Percentiles rank a stretch among this genome's conserved stretches.
phyloP scores from a whole-genome alignment of 345 rosid species.

The Isatis tinctoria region DNA sequence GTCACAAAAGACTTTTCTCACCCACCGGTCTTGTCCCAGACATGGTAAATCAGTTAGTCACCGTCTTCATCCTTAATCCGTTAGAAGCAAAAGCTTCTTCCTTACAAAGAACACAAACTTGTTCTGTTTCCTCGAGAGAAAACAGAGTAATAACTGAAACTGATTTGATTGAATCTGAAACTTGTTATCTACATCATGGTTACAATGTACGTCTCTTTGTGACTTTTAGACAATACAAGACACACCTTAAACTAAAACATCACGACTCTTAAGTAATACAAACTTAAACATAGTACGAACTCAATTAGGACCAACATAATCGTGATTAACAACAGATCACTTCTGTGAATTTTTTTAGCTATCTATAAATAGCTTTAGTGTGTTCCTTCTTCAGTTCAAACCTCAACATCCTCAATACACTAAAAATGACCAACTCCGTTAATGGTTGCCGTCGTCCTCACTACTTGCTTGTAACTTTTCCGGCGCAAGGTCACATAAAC shows the following conservation, averaged over 20 bases:
- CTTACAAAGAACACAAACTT: too few species aligned
- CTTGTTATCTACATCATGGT: too few species aligned
- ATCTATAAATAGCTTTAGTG: neutral
- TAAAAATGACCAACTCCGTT: neutral
- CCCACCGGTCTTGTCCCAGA: constrained; percentile 8
- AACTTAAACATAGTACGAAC: too few species aligned
- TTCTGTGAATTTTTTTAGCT: neutral
- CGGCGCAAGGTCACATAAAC: constrained; percentile 70
- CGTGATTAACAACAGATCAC: neutral
- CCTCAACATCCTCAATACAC: neutral
- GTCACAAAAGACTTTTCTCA: neutral
- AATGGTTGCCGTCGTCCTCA: constrained; percentile 33
- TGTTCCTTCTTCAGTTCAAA: neutral
- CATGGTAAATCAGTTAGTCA: neutral
- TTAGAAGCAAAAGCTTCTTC: too few species aligned
- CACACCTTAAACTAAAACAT: too few species aligned
- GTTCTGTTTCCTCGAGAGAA: too few species aligned
- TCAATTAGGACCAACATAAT: too few species aligned
- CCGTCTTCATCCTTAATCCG: neutral
- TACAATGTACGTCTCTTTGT: too few species aligned
- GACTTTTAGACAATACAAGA: too few species aligned
- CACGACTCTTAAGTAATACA: too few species aligned
- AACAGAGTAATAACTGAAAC: too few species aligned
- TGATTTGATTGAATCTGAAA: too few species aligned
- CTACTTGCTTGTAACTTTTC: constrained; percentile 47